Evolutionary conservation across 2,329 filamentous ascomycete species (phyloP), one percentile per base, ranked within the genome.

Genomic region (Raffaelea albimanens): DNA sequence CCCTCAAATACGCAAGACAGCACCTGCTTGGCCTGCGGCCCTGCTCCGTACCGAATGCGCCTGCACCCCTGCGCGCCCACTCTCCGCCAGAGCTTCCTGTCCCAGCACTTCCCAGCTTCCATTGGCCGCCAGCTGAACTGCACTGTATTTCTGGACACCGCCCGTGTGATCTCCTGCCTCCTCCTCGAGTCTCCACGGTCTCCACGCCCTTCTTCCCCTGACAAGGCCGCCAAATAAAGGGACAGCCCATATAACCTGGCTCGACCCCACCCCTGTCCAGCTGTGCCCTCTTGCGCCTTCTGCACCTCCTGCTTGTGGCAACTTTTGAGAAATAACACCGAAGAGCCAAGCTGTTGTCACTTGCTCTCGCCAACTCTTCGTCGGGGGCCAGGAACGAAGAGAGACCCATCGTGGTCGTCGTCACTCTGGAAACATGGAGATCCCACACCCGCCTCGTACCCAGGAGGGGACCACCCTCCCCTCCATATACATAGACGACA

Each of bases 401-500:
- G 25, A 29, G 25, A 29, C 25, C n/a, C 25, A 29, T 13, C 25
- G 13, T 7, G 25, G 25, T 16, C 34, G 14, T 38, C 34, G 13
- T 38, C 5, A 8, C 18, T 38, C 18, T 3, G 2, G 36, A 20
- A 40, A 16, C 34, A 57, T 57, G 54, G 54, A 57, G 40, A 54
- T 56, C 16, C 49, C 53, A 8, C 49, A 49, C 13, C 48, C 44
- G 4, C 47, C 51, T 18, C 49, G 51, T 33, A 44, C 34, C 45
- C 50, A 47, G 25, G 50, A 44, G 41, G 46, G 45, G 14, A 43
- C 40, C 29, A 40, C 44, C 40, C 50, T 55, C 38, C 55, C 54
- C 5, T 52, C 55, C 20, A 56, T 56, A 53, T 57, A 53, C 47
- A 55, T 56, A 43, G 53, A 52, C 48, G 52, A 55, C 45, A 46